Evolutionary conservation across 2,329 filamentous ascomycete genomes (phyloP).

Genomic region (Hymenoscyphus linearis): DNA sequence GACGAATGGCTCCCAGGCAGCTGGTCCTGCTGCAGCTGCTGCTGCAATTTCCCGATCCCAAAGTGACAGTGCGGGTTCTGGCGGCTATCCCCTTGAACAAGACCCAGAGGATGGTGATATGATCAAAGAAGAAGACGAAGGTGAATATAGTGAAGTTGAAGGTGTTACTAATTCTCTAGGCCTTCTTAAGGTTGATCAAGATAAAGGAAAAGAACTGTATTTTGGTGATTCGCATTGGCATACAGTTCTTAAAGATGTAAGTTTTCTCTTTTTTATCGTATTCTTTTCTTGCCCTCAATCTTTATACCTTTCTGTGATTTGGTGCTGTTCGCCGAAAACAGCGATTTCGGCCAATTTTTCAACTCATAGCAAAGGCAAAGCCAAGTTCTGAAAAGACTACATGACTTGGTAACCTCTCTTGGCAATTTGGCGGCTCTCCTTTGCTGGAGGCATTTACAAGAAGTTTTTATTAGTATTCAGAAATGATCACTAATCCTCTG

Average conservation of each 20-base stretch:
- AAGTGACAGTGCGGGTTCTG: conserved; percentile 28
- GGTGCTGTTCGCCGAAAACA: neutral
- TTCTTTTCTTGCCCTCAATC: neutral
- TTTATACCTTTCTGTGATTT: neutral
- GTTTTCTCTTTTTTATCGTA: conserved; percentile 22
- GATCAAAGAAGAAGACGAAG: conserved; percentile 51
- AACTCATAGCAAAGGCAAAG: neutral
- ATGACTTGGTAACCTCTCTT: neutral
- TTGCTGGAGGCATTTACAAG: neutral
- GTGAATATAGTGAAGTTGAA: conserved; percentile 62
- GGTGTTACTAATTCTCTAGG: conserved; percentile 70
- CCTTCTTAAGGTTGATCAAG: conserved; percentile 73
- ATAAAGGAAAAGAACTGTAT: conserved; percentile 72
- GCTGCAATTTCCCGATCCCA: conserved; percentile 39
- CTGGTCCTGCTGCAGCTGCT: conserved; percentile 53
- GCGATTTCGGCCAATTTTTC: neutral
- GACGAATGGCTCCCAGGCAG: conserved; percentile 73
- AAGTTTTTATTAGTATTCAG: neutral
- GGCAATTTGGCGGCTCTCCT: neutral
- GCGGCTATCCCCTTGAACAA: conserved; percentile 35
- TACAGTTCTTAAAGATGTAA: conserved; percentile 64
- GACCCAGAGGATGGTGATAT: conserved; percentile 55
- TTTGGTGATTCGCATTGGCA: conserved; percentile 82
- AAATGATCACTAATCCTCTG: conserved; percentile 3
- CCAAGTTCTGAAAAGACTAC: neutral